Evolutionary conservation across 768 basidiomycete genomes (phyloP), one percentile per base, ranked within the genome.

Genomic region (Coprinellus aureogranulatus): DNA sequence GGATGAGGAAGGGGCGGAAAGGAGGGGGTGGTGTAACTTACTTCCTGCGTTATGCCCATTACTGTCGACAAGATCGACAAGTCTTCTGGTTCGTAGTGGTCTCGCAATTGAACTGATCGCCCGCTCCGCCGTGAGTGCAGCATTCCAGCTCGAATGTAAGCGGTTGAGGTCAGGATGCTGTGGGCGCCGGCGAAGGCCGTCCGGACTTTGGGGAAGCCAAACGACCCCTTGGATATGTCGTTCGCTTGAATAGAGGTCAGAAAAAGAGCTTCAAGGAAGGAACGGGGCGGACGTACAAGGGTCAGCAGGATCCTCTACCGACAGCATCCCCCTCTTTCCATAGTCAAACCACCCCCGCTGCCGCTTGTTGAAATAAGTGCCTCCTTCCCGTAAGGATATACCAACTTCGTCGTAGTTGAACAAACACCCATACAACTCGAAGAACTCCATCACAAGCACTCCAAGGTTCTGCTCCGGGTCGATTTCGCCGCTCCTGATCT

Each of bases 401-500:
- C 96, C 96, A 18, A 88, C 85, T 66, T 91, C 86, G 54, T 88
- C 84, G 63, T 93, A 97, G 70, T 95, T 94, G 81, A 98, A 98
- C 69, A 86, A 86, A 49, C 81, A 77, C 16, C 95, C 96, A 69
- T 98, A 98, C 12, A 96, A 78, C 77, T 98, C 95, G 67, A 98
- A 97, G 69, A 98, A 98, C 72, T 99, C 97, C 79, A 98, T 84
- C 45, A 97, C 81, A 54, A 99, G 75, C n/a, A 95, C 90, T 1
- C 97, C 97, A 10, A 98, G 78, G 66, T 98, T 98, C 64, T 83
- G 78, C 62, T 87, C 85, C 0, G 94, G 85, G 63, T 95, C 86
- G 27, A 99, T 92, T 71, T 95, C 92, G 0, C 86, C 90, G 54
- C 84, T 72, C 40, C 95, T 86, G 59, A 98, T 86, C 70, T 95